These are phyloP conservation scores for Nakataea oryzae DNA, from an alignment of 2,329 filamentous ascomycete species.

Conservation along the genomic window DNA sequence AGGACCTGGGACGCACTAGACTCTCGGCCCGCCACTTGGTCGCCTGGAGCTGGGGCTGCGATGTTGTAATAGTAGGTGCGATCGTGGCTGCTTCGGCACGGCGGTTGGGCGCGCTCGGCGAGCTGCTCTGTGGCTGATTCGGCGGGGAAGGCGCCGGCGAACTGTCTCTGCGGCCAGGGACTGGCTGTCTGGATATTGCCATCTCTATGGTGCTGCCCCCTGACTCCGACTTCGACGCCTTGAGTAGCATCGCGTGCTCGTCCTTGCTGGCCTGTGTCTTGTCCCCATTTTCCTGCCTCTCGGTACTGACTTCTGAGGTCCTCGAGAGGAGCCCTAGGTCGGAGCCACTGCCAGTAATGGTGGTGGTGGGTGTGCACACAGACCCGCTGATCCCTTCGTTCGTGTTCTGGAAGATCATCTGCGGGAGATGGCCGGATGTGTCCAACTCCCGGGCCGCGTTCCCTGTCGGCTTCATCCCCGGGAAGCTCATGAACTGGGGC, in stretches of 20 bases:
- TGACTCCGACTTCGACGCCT: background rate
- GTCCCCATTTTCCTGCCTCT: background rate
- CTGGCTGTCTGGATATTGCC: constrained; percentile 3
- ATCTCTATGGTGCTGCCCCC: background rate
- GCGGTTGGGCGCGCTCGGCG: constrained; percentile 14
- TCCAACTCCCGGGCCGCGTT: background rate
- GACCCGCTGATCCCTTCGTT: constrained; percentile 10
- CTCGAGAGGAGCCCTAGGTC: constrained; percentile 1
- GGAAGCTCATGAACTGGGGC: background rate
- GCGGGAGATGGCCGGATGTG: background rate
- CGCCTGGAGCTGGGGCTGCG: constrained; percentile 7
- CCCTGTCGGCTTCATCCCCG: background rate
- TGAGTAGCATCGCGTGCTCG: background rate
- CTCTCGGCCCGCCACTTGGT: constrained; percentile 7
- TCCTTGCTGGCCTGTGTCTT: background rate
- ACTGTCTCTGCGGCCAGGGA: constrained; percentile 5
- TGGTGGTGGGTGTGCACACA: constrained; percentile 52
- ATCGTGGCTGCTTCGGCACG: constrained; percentile 11
- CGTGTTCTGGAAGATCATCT: background rate
- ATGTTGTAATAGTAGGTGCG: constrained; percentile 10
- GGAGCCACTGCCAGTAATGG: constrained; percentile 39
- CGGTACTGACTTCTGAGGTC: background rate
- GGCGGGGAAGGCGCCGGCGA: constrained; percentile 13
- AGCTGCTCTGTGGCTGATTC: constrained; percentile 16
- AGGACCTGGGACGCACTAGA: constrained; percentile 4